Evolutionary conservation across 768 basidiomycete genomes (phyloP).

Genomic region (Boletus huronensis): DNA sequence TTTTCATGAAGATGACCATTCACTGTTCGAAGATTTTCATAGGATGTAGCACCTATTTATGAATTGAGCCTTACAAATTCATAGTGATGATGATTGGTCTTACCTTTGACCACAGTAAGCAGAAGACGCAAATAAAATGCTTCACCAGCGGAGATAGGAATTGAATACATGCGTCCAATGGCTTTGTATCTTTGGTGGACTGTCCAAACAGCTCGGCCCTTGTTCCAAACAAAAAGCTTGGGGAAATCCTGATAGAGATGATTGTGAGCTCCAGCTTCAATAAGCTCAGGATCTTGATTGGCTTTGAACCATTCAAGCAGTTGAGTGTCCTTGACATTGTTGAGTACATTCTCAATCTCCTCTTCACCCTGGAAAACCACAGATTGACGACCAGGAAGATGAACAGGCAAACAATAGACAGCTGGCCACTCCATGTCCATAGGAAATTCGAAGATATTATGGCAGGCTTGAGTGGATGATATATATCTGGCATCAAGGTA

Average conservation of each 20-base stretch:
- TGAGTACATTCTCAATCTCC: background rate
- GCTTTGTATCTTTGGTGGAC: constrained; percentile 22
- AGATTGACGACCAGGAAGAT: background rate
- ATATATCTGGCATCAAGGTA: background rate
- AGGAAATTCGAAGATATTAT: background rate
- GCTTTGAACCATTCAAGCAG: background rate
- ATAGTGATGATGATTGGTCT: background rate
- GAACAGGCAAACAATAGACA: background rate
- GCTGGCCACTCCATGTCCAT: background rate
- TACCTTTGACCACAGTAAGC: constrained; percentile 34
- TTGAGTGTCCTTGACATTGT: background rate
- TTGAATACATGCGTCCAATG: constrained; percentile 13
- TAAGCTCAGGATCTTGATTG: background rate
- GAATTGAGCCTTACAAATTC: no score
- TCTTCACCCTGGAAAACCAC: background rate
- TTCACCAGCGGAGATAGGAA: constrained; percentile 31
- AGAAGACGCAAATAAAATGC: constrained; percentile 39
- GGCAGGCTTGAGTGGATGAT: background rate
- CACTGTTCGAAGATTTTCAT: constrained; percentile 24
- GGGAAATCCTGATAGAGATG: constrained; percentile 36
- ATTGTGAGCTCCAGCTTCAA: constrained; percentile 8
- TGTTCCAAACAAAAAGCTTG: constrained; percentile 25
- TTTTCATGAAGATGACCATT: constrained; percentile 6
- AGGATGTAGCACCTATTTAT: constrained; percentile 17
- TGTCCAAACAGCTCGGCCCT: constrained; percentile 24